Evolutionary conservation across 768 basidiomycete genomes (phyloP).

Genomic region (Pulveroboletus ravenelii): DNA sequence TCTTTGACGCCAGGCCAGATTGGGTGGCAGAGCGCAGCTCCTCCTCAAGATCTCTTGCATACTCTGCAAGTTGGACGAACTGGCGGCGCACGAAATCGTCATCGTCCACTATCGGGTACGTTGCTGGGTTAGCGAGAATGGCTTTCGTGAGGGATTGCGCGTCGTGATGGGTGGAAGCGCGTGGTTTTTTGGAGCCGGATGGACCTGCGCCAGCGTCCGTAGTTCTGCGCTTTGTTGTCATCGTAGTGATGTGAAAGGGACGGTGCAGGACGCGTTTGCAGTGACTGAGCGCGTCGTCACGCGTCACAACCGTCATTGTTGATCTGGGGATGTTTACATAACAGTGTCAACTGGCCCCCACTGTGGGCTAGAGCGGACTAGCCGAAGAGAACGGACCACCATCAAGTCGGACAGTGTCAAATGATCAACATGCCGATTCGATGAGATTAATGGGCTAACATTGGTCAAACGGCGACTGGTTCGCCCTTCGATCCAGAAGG

Average conservation of each 20-base stretch:
- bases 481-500: neutral
- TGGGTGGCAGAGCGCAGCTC: neutral
- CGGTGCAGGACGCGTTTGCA: slow-evolving; percentile 9
- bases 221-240: slow-evolving; percentile 35
- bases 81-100: slow-evolving; percentile 28
- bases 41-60: slow-evolving; percentile 31
- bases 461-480: neutral
- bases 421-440: slow-evolving; percentile 1
- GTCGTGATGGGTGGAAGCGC: slow-evolving; percentile 22
- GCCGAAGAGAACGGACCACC: neutral
- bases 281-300: slow-evolving; percentile 28
- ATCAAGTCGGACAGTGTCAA: too few species aligned
- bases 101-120: slow-evolving; percentile 33
- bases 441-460: neutral
- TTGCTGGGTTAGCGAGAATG: slow-evolving; percentile 36
- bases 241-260: too few species aligned
- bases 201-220: slow-evolving; percentile 16
- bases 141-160: slow-evolving; percentile 34
- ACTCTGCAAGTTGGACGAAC: slow-evolving; percentile 30
- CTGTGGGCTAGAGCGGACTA: neutral
- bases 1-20: slow-evolving; percentile 18
- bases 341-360: too few species aligned
- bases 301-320: slow-evolving; percentile 6
- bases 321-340: neutral
- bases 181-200: slow-evolving; percentile 29